These are phyloP conservation scores for Astrephomene gubernaculifera DNA, from an alignment of 139 green algal genomes.

Conservation along the genomic window DNA sequence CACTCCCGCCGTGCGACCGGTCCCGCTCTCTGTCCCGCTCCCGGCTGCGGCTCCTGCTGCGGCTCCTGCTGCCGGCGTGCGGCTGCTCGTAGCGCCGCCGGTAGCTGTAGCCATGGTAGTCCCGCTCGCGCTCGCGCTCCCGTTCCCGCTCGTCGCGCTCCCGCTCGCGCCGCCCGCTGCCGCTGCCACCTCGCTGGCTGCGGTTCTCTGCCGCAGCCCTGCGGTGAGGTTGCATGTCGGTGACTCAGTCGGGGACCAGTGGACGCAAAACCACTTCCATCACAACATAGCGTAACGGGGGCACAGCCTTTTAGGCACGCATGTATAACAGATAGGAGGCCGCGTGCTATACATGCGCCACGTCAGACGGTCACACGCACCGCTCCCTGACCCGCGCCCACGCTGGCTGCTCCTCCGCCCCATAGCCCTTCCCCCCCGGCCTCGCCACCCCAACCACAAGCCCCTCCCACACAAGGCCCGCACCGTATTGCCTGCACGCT, in stretches of 20 bases:
- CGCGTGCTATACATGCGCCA: too few relatives aligned
- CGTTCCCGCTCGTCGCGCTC: slow-evolving; percentile 38
- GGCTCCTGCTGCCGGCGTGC: slow-evolving; percentile 49
- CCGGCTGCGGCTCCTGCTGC: slow-evolving; percentile 28
- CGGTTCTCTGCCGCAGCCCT: slow-evolving; percentile 4
- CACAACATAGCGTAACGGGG: too few relatives aligned
- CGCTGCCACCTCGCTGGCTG: slow-evolving; percentile 4
- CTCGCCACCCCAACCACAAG: not conserved
- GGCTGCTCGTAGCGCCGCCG: slow-evolving; percentile 17
- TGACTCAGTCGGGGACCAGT: too few relatives aligned
- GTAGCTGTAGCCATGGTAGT: slow-evolving; percentile 26
- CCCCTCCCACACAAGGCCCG: not conserved
- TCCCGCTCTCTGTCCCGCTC: slow-evolving; percentile 27
- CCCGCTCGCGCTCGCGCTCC: slow-evolving; percentile 24
- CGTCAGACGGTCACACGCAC: too few relatives aligned
- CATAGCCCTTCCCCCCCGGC: too few relatives aligned
- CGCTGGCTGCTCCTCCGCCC: too few relatives aligned
- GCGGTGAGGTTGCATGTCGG: too few relatives aligned
- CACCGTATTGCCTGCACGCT: slow-evolving; percentile 41
- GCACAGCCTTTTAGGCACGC: too few relatives aligned
- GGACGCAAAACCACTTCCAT: too few relatives aligned
- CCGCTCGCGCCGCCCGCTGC: slow-evolving; percentile 20
- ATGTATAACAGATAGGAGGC: too few relatives aligned
- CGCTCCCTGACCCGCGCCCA: too few relatives aligned
- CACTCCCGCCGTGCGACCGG: not conserved